phyloP scores from a whole-genome alignment of 1,284 basidiomycete genomes.

The Boletus albobrunnescens region DNA sequence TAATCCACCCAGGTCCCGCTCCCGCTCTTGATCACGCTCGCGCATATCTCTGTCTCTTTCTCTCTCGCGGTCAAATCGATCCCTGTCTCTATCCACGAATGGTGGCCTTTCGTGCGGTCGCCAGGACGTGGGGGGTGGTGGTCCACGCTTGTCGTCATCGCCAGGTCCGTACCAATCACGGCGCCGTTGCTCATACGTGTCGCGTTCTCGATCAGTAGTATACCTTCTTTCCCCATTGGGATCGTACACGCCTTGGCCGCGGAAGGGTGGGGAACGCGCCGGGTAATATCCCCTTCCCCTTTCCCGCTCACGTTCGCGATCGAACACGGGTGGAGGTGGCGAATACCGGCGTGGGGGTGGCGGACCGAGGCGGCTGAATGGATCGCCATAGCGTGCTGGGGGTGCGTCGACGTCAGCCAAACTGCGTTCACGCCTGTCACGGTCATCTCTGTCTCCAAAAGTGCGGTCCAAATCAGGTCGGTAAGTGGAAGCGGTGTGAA shows the following conservation, averaged over 20 bases:
- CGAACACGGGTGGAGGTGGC: slow-evolving; percentile 21
- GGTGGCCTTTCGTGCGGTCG: slow-evolving; percentile 25
- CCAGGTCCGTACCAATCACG: slow-evolving; percentile 33
- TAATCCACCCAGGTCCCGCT: not conserved
- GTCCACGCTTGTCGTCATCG: slow-evolving; percentile 36
- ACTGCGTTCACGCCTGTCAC: slow-evolving; percentile 37
- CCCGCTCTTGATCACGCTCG: slow-evolving; percentile 25
- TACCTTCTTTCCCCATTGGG: slow-evolving; percentile 27
- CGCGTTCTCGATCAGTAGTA: slow-evolving; percentile 26
- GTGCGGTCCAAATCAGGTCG: slow-evolving; percentile 35
- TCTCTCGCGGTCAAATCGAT: slow-evolving; percentile 36
- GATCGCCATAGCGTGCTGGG: slow-evolving; percentile 30
- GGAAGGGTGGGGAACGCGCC: slow-evolving; percentile 25
- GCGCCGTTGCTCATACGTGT: slow-evolving; percentile 31
- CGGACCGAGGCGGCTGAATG: slow-evolving; percentile 18
- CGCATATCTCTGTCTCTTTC: slow-evolving; percentile 35
- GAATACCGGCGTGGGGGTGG: slow-evolving; percentile 25
- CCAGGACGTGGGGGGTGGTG: slow-evolving; percentile 18
- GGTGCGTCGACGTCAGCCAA: slow-evolving; percentile 31
- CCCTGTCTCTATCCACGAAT: slow-evolving; percentile 31
- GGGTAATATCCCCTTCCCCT: slow-evolving; percentile 24
- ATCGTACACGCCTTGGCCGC: slow-evolving; percentile 21
- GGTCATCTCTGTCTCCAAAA: slow-evolving; percentile 28
- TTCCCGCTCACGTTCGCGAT: slow-evolving; percentile 24
- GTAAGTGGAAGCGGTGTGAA: slow-evolving; percentile 21